A percentile compares a stretch with the other conserved stretches of the same genome.
Conservation (phyloP, 768 basidiomycete genomes). For the Candolleomyces efflorescens region DNA sequence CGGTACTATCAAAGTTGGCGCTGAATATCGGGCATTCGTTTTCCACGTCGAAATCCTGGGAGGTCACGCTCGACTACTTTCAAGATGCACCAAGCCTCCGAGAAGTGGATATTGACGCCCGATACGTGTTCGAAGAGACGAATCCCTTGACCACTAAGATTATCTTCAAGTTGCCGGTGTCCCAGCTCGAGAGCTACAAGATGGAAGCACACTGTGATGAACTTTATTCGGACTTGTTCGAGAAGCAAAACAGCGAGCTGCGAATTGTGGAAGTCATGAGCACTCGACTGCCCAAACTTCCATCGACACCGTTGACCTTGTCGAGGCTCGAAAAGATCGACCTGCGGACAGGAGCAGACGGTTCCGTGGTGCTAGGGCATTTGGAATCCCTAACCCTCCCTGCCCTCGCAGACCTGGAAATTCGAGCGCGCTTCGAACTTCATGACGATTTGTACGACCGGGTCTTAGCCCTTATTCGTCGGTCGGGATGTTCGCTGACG, state of each 20-base stretch:
- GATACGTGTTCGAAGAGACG: background rate
- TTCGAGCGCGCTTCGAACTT: background rate
- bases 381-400: background rate
- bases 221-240: background rate
- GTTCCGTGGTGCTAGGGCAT: background rate
- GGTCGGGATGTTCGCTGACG: background rate
- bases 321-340: background rate
- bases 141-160: background rate
- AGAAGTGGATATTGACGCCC: background rate
- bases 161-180: background rate
- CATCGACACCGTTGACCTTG: background rate
- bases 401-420: background rate
- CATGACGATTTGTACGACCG: background rate
- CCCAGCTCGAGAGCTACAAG: background rate
- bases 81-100: background rate
- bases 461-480: background rate
- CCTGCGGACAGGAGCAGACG: background rate
- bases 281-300: background rate
- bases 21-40: background rate
- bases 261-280: background rate
- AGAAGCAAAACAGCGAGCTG: background rate
- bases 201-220: background rate
- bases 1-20: background rate
- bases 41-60: background rate
- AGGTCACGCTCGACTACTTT: background rate